Percentiles rank a stretch among this genome's conserved stretches.
phyloP scores from a whole-genome alignment of 805 yeast species.

The Allodekkera sacchari region DNA sequence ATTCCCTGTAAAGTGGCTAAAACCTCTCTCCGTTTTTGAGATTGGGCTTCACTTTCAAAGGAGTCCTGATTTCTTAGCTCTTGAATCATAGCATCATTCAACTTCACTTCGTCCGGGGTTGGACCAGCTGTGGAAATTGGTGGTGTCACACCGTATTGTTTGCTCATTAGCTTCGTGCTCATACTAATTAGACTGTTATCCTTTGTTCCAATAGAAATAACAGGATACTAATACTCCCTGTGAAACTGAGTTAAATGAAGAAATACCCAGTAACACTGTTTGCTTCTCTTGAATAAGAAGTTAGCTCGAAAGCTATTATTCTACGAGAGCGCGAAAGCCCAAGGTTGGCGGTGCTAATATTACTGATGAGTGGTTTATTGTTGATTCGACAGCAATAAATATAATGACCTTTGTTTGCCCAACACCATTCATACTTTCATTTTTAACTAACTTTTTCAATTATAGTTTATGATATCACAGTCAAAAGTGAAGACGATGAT shows the following conservation, averaged over 20 bases:
- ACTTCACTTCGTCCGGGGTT: conserved; percentile 63
- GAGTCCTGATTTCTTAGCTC: conserved; percentile 81
- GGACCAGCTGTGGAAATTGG: conserved; percentile 87
- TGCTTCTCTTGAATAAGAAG: neutral
- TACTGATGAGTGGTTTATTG: too few relatives aligned
- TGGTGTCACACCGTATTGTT: conserved; percentile 60
- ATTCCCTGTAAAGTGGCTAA: conserved; percentile 63
- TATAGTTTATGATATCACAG: too few relatives aligned
- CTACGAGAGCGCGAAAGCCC: neutral
- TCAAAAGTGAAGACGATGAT: too few relatives aligned
- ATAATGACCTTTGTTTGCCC: too few relatives aligned
- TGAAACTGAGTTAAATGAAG: neutral
- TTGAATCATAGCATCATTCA: conserved; percentile 68
- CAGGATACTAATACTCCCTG: neutral
- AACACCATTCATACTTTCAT: too few relatives aligned
- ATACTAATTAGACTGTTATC: neutral
- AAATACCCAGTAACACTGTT: neutral
- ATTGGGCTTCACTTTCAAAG: conserved; percentile 80
- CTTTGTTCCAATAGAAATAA: neutral
- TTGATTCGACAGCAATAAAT: too few relatives aligned
- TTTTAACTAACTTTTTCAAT: too few relatives aligned
- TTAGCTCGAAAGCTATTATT: neutral
- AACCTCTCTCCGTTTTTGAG: conserved; percentile 72
- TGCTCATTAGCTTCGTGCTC: conserved; percentile 10
- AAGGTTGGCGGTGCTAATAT: too few relatives aligned